These are phyloP conservation scores for Diaporthe amygdali DNA, from an alignment of 2,329 filamentous ascomycete genomes.

Conservation along the genomic window DNA sequence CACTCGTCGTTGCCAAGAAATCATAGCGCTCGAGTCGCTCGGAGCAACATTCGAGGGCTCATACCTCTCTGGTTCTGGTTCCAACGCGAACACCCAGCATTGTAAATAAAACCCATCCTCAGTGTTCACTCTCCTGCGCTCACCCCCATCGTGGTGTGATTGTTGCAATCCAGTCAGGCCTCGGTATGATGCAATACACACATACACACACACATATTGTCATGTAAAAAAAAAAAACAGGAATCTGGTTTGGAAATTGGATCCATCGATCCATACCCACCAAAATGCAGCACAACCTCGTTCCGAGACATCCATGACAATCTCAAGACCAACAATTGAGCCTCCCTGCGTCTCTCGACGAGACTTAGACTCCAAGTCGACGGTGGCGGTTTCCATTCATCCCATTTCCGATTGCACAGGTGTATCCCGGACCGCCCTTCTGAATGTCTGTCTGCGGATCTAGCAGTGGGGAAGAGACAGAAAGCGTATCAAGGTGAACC, in stretches of 20 bases:
- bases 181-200: conserved; percentile 3
- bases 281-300: neutral
- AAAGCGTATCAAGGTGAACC: neutral
- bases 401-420: neutral
- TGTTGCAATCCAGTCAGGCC: neutral
- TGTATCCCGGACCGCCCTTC: neutral
- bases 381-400: neutral
- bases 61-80: neutral
- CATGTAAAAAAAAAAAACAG: neutral
- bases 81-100: too few relatives aligned
- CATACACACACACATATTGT: neutral
- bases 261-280: neutral
- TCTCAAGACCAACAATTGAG: neutral
- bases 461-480: neutral
- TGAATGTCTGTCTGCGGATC: neutral
- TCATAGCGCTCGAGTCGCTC: neutral
- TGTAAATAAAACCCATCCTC: neutral
- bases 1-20: neutral
- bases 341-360: neutral
- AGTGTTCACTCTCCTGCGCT: neutral
- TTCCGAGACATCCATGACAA: neutral
- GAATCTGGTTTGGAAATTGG: neutral
- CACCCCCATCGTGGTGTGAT: neutral
- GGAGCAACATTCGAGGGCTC: neutral
- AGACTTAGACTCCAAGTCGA: neutral